Base-by-base conservation (phyloP, 768 basidiomycete species). In the Hericium alpestre region DNA sequence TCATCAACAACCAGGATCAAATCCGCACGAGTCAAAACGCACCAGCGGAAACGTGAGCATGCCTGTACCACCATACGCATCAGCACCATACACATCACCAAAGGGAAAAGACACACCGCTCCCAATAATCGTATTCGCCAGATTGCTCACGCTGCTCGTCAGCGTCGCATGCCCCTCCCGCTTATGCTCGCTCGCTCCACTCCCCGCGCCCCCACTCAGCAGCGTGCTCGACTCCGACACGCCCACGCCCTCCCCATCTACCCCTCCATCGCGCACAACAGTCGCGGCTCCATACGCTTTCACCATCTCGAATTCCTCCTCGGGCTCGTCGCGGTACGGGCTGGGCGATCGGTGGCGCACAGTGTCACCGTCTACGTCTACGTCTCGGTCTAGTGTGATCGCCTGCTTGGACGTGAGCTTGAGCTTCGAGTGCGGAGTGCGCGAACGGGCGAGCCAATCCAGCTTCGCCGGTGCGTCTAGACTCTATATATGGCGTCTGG, bases 11-110 rank as follows among this genome's bases (percentile, higher is more conserved):
- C 20, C 9, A 51, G 49, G 13, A 13, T 16, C 40, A 15, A 23
- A 41, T 13, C 46, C n/a, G 15, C 20, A 38, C 10, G 7, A 13
- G 43, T 15, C 20, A n/a, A 8, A 25, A 56, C 77, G 55, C 63
- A 88, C 90, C 77, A 92, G 67, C 62, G 90, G 90, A 64, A 92
- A 92, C 7, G 89, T 90, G 25, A 93, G 77, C 90, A 93, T 92
- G 32, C 90, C 90, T 90, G 62, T 61, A 23, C 11, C 55, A 32
- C 12, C 38, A n/a, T 10, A 25, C 4, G 4, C 9, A 10, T 55
- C 12, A 55, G n/a, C 15, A n/a, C 52, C 12, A n/a, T n/a, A n/a
- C n/a, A n/a, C n/a, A n/a, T n/a, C n/a, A n/a, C n/a, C n/a, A n/a
- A n/a, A n/a, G n/a, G n/a, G n/a, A n/a, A n/a, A n/a, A n/a, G n/a